Conservation (phyloP, 2,329 filamentous ascomycete genomes). For the Colletotrichum sp. region DNA sequence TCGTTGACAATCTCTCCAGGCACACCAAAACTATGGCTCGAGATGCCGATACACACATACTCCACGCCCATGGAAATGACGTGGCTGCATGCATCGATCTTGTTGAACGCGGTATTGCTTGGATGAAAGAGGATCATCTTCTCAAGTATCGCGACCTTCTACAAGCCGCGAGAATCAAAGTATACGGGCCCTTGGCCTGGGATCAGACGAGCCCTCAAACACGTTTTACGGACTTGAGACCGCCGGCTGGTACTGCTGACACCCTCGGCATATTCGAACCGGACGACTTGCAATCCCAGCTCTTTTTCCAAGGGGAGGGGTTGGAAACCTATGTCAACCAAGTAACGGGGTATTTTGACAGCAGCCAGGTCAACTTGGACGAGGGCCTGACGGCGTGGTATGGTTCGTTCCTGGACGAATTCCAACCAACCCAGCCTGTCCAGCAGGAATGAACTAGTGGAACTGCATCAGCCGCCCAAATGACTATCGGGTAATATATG, state of each 20-base stretch:
- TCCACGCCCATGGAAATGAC: conserved; percentile 14
- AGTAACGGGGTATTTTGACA: conserved; percentile 20
- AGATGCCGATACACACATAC: neutral
- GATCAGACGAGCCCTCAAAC: neutral
- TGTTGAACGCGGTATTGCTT: conserved; percentile 3
- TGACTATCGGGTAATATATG: neutral
- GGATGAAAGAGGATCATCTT: neutral
- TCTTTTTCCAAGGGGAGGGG: conserved; percentile 9
- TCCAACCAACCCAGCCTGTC: neutral
- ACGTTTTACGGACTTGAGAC: neutral
- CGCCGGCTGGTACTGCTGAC: neutral
- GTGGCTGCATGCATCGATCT: conserved; percentile 16
- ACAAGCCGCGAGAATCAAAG: conserved; percentile 17
- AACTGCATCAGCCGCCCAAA: neutral
- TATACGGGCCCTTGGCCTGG: conserved; percentile 8
- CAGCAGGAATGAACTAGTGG: neutral
- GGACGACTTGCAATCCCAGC: neutral
- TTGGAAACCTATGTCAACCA: conserved; percentile 21
- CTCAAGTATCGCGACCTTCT: conserved; percentile 14
- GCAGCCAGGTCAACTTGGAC: conserved; percentile 13
- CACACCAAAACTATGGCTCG: neutral
- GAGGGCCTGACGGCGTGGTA: conserved; percentile 21
- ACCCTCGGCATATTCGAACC: neutral
- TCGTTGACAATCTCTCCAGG: neutral
- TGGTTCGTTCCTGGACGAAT: conserved; percentile 16